These are phyloP conservation scores for Hansenula sp. DNA, from an alignment of 1,139 yeast species.

Conservation along the genomic window DNA sequence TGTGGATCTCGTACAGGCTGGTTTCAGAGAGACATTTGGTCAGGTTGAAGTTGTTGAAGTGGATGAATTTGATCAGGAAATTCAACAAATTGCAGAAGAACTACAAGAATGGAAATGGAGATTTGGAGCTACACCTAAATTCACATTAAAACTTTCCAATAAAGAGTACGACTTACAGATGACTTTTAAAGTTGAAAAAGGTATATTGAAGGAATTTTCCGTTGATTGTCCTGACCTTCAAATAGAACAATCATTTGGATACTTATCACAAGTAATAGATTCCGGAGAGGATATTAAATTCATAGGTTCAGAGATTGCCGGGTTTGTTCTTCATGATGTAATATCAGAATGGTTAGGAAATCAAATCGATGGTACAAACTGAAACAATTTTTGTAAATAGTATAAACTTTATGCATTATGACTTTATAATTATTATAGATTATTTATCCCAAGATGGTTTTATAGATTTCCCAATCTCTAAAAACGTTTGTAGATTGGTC, in stretches of 20 bases:
- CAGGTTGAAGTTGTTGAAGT: slow-evolving; percentile 16
- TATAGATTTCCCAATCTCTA: slow-evolving; percentile 18
- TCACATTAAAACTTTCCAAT: slow-evolving; percentile 41
- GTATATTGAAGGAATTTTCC: slow-evolving; percentile 26
- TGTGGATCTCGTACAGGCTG: slow-evolving; percentile 38
- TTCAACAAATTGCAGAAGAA: slow-evolving; percentile 38
- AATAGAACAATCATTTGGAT: slow-evolving; percentile 22
- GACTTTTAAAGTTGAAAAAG: slow-evolving; percentile 39
- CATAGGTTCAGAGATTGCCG: slow-evolving; percentile 41
- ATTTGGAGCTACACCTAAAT: slow-evolving; percentile 67
- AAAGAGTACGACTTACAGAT: slow-evolving; percentile 26
- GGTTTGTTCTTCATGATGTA: slow-evolving; percentile 39
- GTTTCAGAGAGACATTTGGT: slow-evolving; percentile 36
- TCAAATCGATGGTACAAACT: slow-evolving; percentile 41
- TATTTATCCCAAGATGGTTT: slow-evolving; percentile 21
- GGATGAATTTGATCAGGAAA: slow-evolving; percentile 41
- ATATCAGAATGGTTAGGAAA: slow-evolving; percentile 45
- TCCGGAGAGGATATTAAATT: slow-evolving; percentile 30
- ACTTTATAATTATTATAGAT: background rate
- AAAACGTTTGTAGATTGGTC: slow-evolving; percentile 13
- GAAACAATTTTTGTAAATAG: background rate
- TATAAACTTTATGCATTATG: too few species aligned
- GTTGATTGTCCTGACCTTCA: slow-evolving; percentile 17
- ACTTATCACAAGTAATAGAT: slow-evolving; percentile 27
- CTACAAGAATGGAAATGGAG: slow-evolving; percentile 65